These are phyloP conservation scores for Bonia amplexicaulis DNA, from an alignment of 176 grass and related monocot genomes.

Conservation along the genomic window DNA sequence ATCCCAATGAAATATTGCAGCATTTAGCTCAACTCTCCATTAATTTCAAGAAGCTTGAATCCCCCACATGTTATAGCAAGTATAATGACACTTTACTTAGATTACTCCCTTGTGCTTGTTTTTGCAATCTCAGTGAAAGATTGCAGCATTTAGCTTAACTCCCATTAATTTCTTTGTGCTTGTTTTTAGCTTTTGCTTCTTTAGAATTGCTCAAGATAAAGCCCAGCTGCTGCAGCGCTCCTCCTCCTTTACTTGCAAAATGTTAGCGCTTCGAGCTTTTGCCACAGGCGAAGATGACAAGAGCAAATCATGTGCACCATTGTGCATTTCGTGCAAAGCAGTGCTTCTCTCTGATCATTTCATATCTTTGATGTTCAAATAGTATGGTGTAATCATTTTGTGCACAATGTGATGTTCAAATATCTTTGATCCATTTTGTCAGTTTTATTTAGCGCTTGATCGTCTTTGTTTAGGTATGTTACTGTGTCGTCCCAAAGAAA, in stretches of 20 bases:
- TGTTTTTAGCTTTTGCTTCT: not conserved
- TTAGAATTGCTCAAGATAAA: conserved; percentile 21
- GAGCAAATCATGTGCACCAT: conserved; percentile 30
- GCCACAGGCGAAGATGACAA: conserved; percentile 26
- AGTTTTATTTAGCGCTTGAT: no score
- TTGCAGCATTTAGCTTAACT: no score
- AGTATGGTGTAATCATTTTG: no score
- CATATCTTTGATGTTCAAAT: not conserved
- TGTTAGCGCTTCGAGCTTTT: conserved; percentile 30
- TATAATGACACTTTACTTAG: conserved; percentile 17
- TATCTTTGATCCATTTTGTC: no score
- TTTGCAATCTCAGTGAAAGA: not conserved
- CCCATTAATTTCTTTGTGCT: not conserved
- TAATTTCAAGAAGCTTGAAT: not conserved
- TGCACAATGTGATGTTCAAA: no score
- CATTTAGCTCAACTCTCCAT: not conserved
- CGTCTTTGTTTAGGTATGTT: no score
- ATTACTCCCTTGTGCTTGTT: not conserved
- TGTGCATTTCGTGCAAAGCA: not conserved
- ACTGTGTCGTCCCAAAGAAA: no score
- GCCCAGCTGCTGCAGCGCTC: not conserved
- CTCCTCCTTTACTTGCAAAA: conserved; percentile 21
- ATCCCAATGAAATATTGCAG: not conserved
- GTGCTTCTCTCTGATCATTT: conserved; percentile 11
- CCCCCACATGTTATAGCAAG: not conserved